A percentile compares a stretch with the other conserved stretches of the same genome.
These are phyloP conservation scores for Calendula officinalis DNA, from an alignment of 129 eudicot species.

Conservation along the genomic window DNA sequence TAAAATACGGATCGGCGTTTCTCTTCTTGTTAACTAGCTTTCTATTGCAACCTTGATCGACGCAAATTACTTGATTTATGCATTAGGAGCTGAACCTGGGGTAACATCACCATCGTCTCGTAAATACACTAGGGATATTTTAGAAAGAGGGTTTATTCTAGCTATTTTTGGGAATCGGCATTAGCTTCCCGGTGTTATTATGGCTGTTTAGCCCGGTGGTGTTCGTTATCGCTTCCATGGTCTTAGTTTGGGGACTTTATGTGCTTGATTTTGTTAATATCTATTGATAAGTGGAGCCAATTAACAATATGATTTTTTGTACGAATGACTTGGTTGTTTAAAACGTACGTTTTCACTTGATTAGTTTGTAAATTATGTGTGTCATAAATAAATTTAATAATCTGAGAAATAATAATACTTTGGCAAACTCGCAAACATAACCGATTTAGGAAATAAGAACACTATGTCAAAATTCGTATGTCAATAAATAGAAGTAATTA, in stretches of 20 bases:
- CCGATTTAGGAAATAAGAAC: too few species aligned
- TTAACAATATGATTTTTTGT: slow-evolving; percentile 6
- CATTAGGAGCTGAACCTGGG: slow-evolving; percentile 41
- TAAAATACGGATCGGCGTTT: slow-evolving; percentile 67
- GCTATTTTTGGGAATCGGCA: slow-evolving; percentile 71
- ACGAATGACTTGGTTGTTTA: not conserved
- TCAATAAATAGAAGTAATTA: too few species aligned
- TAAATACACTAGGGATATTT: slow-evolving; percentile 46
- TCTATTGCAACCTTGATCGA: slow-evolving; percentile 62
- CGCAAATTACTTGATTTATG: slow-evolving; percentile 74
- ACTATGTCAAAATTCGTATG: too few species aligned
- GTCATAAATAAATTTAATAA: too few species aligned
- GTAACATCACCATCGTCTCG: slow-evolving; percentile 23
- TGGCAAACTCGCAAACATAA: too few species aligned
- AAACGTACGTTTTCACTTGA: not conserved
- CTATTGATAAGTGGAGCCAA: not conserved
- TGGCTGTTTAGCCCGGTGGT: slow-evolving; percentile 86
- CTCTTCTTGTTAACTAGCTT: slow-evolving; percentile 64
- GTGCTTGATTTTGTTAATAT: slow-evolving; percentile 56
- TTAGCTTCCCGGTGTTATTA: slow-evolving; percentile 52
- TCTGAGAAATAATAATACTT: too few species aligned
- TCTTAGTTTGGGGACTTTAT: slow-evolving; percentile 60
- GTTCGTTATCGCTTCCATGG: slow-evolving; percentile 56
- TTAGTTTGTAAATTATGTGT: not conserved
- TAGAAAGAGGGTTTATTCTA: slow-evolving; percentile 74